Evolutionary conservation across 805 yeast species (phyloP).

Genomic region (Pichia pseudocactophila): DNA sequence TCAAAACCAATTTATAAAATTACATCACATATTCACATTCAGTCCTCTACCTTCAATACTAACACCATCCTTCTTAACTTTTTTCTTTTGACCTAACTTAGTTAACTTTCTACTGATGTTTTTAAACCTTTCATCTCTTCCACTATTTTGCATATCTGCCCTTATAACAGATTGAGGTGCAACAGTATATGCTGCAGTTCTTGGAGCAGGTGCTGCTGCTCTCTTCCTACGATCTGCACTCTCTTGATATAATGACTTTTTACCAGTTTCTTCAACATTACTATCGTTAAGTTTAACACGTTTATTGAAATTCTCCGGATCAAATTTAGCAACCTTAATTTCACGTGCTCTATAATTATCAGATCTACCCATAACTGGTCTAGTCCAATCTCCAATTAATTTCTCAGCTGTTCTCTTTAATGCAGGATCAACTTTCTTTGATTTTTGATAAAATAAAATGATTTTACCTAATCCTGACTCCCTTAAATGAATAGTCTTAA

Average conservation of each 20-base stretch:
- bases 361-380: conserved; percentile 93
- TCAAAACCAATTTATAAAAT: not conserved
- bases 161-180: conserved; percentile 68
- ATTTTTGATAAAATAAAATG: conserved; percentile 83
- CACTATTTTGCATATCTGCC: not conserved
- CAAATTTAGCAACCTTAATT: conserved; percentile 61
- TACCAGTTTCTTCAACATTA: conserved; percentile 24
- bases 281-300: conserved; percentile 27
- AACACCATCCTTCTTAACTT: conserved; percentile 62
- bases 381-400: conserved; percentile 93
- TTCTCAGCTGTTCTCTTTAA: conserved; percentile 85
- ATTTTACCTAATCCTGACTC: conserved; percentile 94
- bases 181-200: conserved; percentile 79
- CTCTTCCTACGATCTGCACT: conserved; percentile 86
- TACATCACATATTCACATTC: conserved; percentile 7
- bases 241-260: conserved; percentile 69
- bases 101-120: conserved; percentile 57
- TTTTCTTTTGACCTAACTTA: conserved; percentile 39
- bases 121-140: conserved; percentile 72
- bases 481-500: conserved; percentile 89
- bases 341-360: conserved; percentile 88
- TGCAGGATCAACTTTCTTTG: conserved; percentile 78
- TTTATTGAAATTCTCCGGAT: conserved; percentile 43
- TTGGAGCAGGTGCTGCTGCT: conserved; percentile 92
- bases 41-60: conserved; percentile 66